phyloP scores from a whole-genome alignment of 2,329 filamentous ascomycete genomes.

The Colletotrichum melonis region DNA sequence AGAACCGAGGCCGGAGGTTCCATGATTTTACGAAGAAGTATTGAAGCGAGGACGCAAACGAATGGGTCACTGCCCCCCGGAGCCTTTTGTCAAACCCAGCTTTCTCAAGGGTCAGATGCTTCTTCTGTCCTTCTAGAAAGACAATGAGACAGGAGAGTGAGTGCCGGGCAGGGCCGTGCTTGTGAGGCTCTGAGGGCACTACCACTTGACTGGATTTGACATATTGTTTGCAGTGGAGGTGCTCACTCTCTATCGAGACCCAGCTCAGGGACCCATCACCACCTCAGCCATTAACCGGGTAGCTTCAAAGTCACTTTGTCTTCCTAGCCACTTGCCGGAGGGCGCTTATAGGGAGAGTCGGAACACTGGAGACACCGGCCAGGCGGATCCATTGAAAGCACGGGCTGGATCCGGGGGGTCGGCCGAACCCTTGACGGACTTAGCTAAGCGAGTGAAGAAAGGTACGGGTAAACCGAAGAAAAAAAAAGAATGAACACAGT shows the following conservation, averaged over 20 bases:
- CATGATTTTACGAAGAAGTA: neutral
- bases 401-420: neutral
- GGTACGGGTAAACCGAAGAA: too few relatives aligned
- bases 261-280: neutral
- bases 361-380: neutral
- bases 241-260: neutral
- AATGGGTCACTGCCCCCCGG: too few relatives aligned
- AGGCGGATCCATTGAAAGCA: neutral
- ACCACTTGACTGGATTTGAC: too few relatives aligned
- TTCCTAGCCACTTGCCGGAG: neutral
- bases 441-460: too few relatives aligned
- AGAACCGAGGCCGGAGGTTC: constrained; percentile 5
- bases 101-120: neutral
- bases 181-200: too few relatives aligned
- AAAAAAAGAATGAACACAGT: too few relatives aligned
- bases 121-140: neutral
- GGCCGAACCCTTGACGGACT: too few relatives aligned
- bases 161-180: too few relatives aligned
- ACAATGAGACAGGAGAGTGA: neutral
- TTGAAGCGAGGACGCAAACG: neutral
- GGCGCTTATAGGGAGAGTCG: neutral
- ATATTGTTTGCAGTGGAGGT: too few relatives aligned
- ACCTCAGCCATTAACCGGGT: neutral
- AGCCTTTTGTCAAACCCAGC: neutral
- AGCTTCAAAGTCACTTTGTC: neutral